Percentiles rank a stretch among this genome's conserved stretches.
Evolutionary conservation across 1,284 basidiomycete genomes (phyloP).

Genomic region (Pterulicium gracile): DNA sequence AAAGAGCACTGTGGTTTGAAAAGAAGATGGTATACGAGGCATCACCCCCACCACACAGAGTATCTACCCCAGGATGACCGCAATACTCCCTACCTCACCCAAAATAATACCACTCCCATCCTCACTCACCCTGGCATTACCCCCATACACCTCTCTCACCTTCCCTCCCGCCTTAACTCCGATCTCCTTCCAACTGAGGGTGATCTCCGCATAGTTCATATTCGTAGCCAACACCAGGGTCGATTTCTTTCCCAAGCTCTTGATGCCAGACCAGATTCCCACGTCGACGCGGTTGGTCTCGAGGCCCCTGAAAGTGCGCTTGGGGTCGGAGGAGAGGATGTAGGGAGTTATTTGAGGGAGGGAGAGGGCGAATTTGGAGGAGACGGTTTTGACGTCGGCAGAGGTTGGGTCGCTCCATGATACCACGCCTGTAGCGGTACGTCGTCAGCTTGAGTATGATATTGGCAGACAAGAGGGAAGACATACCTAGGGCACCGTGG

Average conservation of each 20-base stretch:
- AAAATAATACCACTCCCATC: background rate
- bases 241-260: conserved; percentile 2
- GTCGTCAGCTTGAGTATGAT: background rate
- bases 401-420: conserved; percentile 62
- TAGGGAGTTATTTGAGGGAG: conserved; percentile 16
- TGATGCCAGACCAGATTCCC: conserved; percentile 25
- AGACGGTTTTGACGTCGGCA: conserved; percentile 43
- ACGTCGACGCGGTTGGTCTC: conserved; percentile 23
- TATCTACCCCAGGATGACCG: background rate
- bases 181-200: conserved; percentile 14
- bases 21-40: no score
- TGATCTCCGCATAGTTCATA: conserved; percentile 23
- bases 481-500: conserved; percentile 51
- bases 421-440: conserved; percentile 35
- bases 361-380: conserved; percentile 37
- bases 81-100: background rate
- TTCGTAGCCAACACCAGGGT: conserved; percentile 32
- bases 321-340: conserved; percentile 22
- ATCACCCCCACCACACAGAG: no score
- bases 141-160: background rate
- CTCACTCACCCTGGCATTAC: background rate
- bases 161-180: background rate
- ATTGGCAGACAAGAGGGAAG: background rate
- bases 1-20: no score
- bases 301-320: conserved; percentile 16